Evolutionary conservation across 768 basidiomycete genomes (phyloP), one percentile per base, ranked within the genome.

Genomic region (Leucogyrophana mollusca): DNA sequence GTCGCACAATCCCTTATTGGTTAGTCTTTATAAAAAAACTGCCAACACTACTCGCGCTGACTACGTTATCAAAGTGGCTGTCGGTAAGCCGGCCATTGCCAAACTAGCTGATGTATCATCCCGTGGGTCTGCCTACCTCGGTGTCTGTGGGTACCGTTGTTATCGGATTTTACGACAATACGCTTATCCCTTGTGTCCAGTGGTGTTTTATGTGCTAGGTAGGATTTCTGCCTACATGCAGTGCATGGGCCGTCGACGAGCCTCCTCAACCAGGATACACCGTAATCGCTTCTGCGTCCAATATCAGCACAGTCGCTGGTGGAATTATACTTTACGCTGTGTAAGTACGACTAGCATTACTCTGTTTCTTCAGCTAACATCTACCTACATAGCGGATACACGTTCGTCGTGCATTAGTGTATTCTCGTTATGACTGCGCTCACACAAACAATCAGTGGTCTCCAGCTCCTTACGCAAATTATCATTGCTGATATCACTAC

Each of bases 101-200:
- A 86, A 86, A 62, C 58, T 85, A 36, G 78, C 83, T 16, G 85
- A 87, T 59, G 78, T 83, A 4, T 65, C 74, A 9, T 84, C 83
- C 24, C 72, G 84, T 50, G 80, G 78, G n/a, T 71, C 71, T 38
- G 78, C 82, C 1, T 85, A 78, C 57, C 4, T 34, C 7, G 50
- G 74, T 33, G 79, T 84, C 46, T 57, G 80, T 81, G 54, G 69
- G 79, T 75, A n/a, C 34, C 13, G 9, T 23, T 21, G 17, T 6
- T 47, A 4, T 44, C 8, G 27, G 40, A 4, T 17, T 17, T 22
- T 33, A n/a, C 33, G 25, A 2, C 24, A 11, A 10, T 11, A 3
- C 16, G n/a, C 33, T 46, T 10, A 38, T 40, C 13, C 40, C 45
- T 5, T 18, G 35, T 20, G 44, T 17, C 4, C 52, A 76, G 78